phyloP scores from a whole-genome alignment of 495 filamentous ascomycete genomes.

The Aspergillus avenaceus region DNA sequence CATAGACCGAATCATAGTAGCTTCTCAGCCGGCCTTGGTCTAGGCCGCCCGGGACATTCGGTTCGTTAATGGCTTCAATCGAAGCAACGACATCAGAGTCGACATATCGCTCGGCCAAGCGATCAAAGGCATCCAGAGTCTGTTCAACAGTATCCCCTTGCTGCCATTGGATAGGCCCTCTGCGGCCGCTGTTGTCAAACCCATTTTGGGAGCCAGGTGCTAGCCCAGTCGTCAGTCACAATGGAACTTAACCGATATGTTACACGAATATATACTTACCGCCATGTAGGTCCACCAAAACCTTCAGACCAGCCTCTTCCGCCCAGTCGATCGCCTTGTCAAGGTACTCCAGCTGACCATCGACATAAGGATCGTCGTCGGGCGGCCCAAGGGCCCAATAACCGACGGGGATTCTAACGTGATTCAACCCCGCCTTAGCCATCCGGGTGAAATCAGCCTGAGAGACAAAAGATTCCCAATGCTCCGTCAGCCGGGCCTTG shows the following conservation, averaged over 20 bases:
- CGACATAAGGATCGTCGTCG: slow-evolving; percentile 64
- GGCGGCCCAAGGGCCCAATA: slow-evolving; percentile 67
- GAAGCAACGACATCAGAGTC: slow-evolving; percentile 63
- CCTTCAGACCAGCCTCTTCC: slow-evolving; percentile 54
- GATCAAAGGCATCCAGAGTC: slow-evolving; percentile 55
- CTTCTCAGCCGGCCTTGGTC: slow-evolving; percentile 48
- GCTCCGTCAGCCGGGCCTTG: slow-evolving; percentile 38
- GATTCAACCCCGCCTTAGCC: slow-evolving; percentile 61
- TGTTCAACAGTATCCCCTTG: slow-evolving; percentile 51
- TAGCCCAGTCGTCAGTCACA: slow-evolving; percentile 22
- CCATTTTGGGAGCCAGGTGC: slow-evolving; percentile 79
- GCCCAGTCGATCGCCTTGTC: slow-evolving; percentile 70
- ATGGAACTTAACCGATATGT: background rate
- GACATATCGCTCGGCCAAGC: slow-evolving; percentile 55
- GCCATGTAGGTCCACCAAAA: slow-evolving; percentile 69
- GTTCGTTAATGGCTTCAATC: slow-evolving; percentile 74
- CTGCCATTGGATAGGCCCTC: slow-evolving; percentile 63
- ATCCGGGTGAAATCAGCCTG: slow-evolving; percentile 65
- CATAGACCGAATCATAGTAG: slow-evolving; percentile 63
- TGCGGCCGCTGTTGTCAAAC: slow-evolving; percentile 70
- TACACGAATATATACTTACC: slow-evolving; percentile 38
- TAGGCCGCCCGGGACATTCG: slow-evolving; percentile 50
- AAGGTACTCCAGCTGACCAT: slow-evolving; percentile 65
- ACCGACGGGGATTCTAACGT: slow-evolving; percentile 74
- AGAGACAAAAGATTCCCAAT: slow-evolving; percentile 65